phyloP scores from a whole-genome alignment of 352 stramenopile species.

The Blastocystis sp. region DNA sequence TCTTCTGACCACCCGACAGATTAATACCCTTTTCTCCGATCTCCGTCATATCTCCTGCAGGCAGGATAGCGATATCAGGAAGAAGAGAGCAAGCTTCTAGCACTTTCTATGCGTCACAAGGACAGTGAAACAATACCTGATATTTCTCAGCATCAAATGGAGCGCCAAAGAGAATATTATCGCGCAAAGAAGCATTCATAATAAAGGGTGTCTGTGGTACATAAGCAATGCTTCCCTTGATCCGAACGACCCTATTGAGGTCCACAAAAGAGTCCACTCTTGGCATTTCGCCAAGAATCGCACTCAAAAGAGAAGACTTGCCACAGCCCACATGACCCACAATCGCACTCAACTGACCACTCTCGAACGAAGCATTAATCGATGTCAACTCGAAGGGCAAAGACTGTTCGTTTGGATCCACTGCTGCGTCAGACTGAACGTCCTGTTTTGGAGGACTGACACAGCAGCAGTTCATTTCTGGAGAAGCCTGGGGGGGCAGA shows the following conservation, averaged over 20 bases:
- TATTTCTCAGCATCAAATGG: conserved; percentile 73
- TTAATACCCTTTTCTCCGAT: conserved; percentile 97
- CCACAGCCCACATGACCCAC: conserved; percentile 72
- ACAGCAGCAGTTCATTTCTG: background rate
- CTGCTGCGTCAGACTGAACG: background rate
- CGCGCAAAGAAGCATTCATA: conserved; percentile 84
- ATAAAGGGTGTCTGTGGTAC: conserved; percentile 88
- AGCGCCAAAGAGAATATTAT: conserved; percentile 91
- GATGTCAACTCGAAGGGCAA: conserved; percentile 39
- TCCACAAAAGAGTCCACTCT: background rate
- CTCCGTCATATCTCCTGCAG: conserved; percentile 86
- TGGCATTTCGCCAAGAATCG: conserved; percentile 75
- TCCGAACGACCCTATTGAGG: conserved; percentile 67
- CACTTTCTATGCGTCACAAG: background rate
- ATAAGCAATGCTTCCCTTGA: conserved; percentile 83
- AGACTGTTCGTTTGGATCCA: background rate
- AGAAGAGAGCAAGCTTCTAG: conserved; percentile 72
- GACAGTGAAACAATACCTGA: conserved; percentile 53
- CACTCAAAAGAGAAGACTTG: conserved; percentile 70
- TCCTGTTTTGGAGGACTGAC: background rate
- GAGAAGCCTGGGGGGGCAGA: background rate
- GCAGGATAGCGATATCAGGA: conserved; percentile 80
- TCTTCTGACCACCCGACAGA: conserved; percentile 87
- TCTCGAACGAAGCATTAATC: conserved; percentile 71
- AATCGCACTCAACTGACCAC: conserved; percentile 75